phyloP scores from a whole-genome alignment of 1,284 basidiomycete genomes.

The Cryptococcus maquisensis region DNA sequence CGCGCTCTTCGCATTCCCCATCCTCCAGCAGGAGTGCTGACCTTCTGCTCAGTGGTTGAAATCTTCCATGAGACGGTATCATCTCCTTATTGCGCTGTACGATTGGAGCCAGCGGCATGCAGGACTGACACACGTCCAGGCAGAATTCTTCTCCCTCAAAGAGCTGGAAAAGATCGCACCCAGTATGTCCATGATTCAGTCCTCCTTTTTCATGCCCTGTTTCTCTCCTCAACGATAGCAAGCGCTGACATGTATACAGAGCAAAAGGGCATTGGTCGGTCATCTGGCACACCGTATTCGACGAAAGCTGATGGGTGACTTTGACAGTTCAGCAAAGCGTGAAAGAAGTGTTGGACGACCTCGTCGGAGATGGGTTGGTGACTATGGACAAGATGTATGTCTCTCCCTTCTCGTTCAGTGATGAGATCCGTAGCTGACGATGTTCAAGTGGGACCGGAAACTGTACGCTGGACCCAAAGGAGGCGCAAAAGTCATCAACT shows the following conservation, averaged over 20 bases:
- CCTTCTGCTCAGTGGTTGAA: constrained; percentile 56
- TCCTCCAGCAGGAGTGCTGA: not conserved
- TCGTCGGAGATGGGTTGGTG: constrained; percentile 77
- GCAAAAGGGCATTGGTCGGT: constrained; percentile 76
- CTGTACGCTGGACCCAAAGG: constrained; percentile 53
- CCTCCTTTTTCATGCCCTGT: not conserved
- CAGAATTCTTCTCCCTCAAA: constrained; percentile 80
- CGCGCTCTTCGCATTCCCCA: not conserved
- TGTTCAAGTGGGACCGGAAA: constrained; percentile 67
- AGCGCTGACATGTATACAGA: constrained; percentile 51
- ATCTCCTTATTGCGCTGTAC: not conserved
- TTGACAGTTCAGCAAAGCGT: constrained; percentile 74
- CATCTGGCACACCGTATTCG: not conserved
- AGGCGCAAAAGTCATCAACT: not conserved
- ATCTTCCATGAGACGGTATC: constrained; percentile 82
- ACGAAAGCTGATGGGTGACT: not conserved
- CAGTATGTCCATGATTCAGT: constrained; percentile 26
- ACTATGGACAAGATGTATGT: constrained; percentile 70
- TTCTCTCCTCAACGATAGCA: not conserved
- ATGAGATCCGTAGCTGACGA: constrained; percentile 1
- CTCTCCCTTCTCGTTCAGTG: not conserved
- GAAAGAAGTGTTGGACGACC: constrained; percentile 77
- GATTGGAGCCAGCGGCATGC: not conserved
- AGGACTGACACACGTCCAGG: constrained; percentile 51
- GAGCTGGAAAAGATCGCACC: constrained; percentile 69